These are phyloP conservation scores for Zygoascus bituminiphila DNA, from an alignment of 805 yeast genomes.

Conservation along the genomic window DNA sequence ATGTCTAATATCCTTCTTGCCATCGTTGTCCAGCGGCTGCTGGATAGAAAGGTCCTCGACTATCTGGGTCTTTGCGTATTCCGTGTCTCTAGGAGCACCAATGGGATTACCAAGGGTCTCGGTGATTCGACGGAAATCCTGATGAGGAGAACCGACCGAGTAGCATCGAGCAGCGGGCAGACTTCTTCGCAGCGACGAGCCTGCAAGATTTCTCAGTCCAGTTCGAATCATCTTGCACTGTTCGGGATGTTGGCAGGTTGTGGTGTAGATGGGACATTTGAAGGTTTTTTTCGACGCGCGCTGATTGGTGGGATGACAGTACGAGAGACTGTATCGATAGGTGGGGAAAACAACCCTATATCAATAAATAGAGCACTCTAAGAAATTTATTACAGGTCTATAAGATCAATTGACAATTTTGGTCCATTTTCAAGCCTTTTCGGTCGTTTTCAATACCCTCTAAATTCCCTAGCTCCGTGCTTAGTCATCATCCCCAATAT, in stretches of 20 bases:
- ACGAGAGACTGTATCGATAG: neutral
- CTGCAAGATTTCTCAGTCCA: neutral
- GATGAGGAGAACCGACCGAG: neutral
- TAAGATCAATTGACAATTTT: no score
- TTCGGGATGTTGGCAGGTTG: neutral
- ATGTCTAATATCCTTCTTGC: slow-evolving; percentile 55
- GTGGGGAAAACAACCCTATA: no score
- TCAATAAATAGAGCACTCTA: no score
- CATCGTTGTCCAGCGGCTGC: neutral
- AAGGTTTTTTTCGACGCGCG: neutral
- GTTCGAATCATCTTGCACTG: slow-evolving; percentile 1
- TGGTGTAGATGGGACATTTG: neutral
- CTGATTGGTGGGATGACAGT: neutral
- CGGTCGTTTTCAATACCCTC: no score
- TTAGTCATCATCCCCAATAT: no score
- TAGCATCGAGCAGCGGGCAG: neutral
- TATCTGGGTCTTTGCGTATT: slow-evolving; percentile 25
- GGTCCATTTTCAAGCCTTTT: no score
- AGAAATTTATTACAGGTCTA: no score
- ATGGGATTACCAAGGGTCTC: slow-evolving; percentile 18
- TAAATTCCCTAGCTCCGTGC: no score
- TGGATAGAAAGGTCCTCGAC: slow-evolving; percentile 25
- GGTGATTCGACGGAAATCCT: slow-evolving; percentile 1
- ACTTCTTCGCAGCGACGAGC: neutral
- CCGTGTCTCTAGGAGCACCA: slow-evolving; percentile 26